These are phyloP conservation scores for Kernera saxatilis DNA, from an alignment of 345 rosid species.

Conservation along the genomic window DNA sequence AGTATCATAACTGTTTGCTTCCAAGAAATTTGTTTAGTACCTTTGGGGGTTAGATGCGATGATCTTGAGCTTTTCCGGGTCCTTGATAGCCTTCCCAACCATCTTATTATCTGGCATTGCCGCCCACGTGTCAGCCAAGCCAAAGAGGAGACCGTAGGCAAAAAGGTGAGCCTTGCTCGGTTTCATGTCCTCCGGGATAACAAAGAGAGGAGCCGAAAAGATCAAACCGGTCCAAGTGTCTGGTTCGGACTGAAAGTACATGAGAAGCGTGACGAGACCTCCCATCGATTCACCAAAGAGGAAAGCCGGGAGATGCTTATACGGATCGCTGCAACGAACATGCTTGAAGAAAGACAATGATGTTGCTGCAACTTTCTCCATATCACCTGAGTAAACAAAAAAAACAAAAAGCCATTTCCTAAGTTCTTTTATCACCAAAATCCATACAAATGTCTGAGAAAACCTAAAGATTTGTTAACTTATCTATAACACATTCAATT, in stretches of 20 bases:
- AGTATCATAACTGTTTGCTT: constrained; percentile 6
- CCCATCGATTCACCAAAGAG: constrained; percentile 98
- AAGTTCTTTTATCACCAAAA: neutral
- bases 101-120: constrained; percentile 82
- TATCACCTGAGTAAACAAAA: constrained; percentile 47
- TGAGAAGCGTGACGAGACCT: constrained; percentile 71
- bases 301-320: constrained; percentile 72
- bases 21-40: constrained; percentile 52
- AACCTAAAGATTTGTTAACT: neutral
- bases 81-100: constrained; percentile 84
- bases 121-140: constrained; percentile 94
- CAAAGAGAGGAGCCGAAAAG: constrained; percentile 94
- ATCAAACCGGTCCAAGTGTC: constrained; percentile 82
- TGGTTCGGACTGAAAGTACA: constrained; percentile 88
- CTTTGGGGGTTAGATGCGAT: constrained; percentile 78
- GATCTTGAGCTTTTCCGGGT: constrained; percentile 74
- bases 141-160: constrained; percentile 77
- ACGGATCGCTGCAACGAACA: constrained; percentile 58
- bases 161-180: constrained; percentile 69
- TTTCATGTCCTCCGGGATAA: constrained; percentile 81
- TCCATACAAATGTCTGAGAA: neutral
- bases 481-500: neutral
- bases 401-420: neutral
- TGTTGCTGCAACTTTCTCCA: constrained; percentile 83
- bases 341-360: constrained; percentile 80